Base-by-base conservation (phyloP, 495 filamentous ascomycete genomes). In the Talaromyces nanjingensis region DNA sequence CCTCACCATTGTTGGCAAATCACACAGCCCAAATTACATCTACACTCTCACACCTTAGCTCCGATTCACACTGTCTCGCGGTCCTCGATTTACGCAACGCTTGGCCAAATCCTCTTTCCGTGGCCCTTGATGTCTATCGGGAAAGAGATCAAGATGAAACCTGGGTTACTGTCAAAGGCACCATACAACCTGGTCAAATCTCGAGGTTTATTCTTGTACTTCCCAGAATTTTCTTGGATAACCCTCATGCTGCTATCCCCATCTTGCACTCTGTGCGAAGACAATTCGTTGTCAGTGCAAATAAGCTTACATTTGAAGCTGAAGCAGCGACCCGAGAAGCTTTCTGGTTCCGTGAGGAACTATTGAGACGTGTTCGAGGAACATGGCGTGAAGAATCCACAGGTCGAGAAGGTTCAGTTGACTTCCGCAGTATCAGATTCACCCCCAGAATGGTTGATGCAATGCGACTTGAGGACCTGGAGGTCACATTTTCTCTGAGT, bases 281-380 rank as follows among this genome's bases (percentile, higher is more conserved):
- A 11, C 93, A 97, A 73, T 97, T 94, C 67, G 90, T 97, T 22
- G 90, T 96, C 57, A 92, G 87, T 70, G 86, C 87, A 49, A 84
- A 84, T 65, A 90, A 91, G 66, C 81, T 90, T 57, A 87, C 89
- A 0, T 89, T 91, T 2, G 90, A 94, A 64, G 84, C 82, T 25
- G 92, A 97, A 74, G 84, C 87, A 37, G 84, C 87, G 6, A 87
- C 81, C 49, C 83, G 93, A 45, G 91, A 96, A 76, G 87, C 88
- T 2, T 97, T 97, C 73, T 97, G 93, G 93, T 97, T 91, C 76
- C 84, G 93, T 6, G 89, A 96, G 69, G 89, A 87, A 70, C 81
- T 97, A 2, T 81, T 97, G 9, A 89, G 90, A 64, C 79, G 80
- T 22, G 72, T 96, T 2, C 76, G 76, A 4, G 93, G 86, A 2